Evolutionary conservation across 129 eudicot species (phyloP).

Genomic region (Chrysanthemum seticuspe): DNA sequence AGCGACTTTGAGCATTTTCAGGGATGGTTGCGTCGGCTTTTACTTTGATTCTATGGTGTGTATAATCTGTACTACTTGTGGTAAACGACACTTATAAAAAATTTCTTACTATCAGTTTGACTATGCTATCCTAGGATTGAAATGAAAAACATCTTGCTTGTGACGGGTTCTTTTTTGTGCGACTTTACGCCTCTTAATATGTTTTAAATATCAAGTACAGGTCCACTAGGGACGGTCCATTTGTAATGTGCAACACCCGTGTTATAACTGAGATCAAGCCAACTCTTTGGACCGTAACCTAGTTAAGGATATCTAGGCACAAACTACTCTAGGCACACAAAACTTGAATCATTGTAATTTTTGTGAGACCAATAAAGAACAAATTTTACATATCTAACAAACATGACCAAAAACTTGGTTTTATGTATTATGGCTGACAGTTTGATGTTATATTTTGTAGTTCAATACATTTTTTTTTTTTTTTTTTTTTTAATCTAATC

Average conservation of each 20-base stretch:
- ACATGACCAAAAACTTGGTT: no score
- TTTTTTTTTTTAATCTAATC: no score
- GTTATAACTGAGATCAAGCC: not conserved
- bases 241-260: not conserved
- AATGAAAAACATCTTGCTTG: not conserved
- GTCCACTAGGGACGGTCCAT: not conserved
- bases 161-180: not conserved
- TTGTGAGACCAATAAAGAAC: no score
- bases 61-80: not conserved
- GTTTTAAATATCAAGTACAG: not conserved
- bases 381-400: no score
- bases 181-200: not conserved
- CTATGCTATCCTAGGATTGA: not conserved
- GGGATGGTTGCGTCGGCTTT: not conserved
- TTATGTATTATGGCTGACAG: no score
- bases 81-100: not conserved
- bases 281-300: not conserved
- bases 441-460: no score
- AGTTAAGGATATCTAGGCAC: not conserved
- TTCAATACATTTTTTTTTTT: no score
- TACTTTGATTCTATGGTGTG: slow-evolving; percentile 2
- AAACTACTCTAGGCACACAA: no score
- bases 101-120: not conserved
- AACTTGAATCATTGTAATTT: no score
- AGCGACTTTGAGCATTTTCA: not conserved